Conservation (phyloP, 495 filamentous ascomycete genomes). For the Peziza echinospora region DNA sequence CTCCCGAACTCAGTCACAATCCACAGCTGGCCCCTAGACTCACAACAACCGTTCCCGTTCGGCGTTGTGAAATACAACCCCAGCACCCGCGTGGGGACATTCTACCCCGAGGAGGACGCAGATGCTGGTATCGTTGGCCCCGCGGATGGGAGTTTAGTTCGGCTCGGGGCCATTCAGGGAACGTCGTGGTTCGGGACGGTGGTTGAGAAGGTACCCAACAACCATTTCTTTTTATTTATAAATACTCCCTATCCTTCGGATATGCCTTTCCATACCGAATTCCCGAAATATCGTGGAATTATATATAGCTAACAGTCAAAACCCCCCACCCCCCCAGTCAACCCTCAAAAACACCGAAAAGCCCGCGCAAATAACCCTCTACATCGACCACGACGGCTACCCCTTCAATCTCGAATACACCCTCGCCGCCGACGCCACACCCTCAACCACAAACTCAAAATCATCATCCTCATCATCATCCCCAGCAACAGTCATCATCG, state of each 20-base stretch:
- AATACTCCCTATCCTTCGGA: too few species aligned
- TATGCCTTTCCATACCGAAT: too few species aligned
- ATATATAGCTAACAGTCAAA: too few species aligned
- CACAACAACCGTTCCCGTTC: neutral
- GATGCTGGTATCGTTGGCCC: neutral
- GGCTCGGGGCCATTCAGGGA: neutral
- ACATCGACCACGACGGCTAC: too few species aligned
- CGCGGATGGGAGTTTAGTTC: neutral
- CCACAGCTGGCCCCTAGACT: neutral
- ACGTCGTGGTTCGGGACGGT: neutral
- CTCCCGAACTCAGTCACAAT: neutral
- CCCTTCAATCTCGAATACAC: too few species aligned
- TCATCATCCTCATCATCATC: neutral
- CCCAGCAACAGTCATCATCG: conserved; percentile 28
- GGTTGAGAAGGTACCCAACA: neutral
- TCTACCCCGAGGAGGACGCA: neutral
- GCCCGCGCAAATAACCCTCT: neutral
- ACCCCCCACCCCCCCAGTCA: too few species aligned
- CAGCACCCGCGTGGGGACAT: neutral
- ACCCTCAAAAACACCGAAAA: neutral
- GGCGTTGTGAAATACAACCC: neutral
- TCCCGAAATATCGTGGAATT: too few species aligned
- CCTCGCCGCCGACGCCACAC: too few species aligned
- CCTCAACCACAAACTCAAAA: too few species aligned
- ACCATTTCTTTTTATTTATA: neutral